Base-by-base conservation (phyloP, 208 protist species). In the Tritrichomonas foetus region DNA sequence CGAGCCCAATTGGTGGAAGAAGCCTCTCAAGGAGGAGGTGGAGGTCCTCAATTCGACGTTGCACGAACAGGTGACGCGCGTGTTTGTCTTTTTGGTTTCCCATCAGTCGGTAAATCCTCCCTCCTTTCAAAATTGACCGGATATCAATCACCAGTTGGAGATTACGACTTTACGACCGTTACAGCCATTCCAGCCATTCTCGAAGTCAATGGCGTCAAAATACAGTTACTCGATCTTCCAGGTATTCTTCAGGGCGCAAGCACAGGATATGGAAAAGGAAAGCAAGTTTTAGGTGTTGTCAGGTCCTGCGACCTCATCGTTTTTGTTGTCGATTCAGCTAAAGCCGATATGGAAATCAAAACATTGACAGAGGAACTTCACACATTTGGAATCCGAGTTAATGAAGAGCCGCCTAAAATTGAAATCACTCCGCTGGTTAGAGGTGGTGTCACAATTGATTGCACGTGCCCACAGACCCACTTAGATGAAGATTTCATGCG, bases 221-320 rank as follows among this genome's bases (percentile, higher is more conserved):
- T 99, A 93, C 98, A 99, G 95, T 97, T 99, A 94, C 95, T 99
- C n/a, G 98, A 99, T 96, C 94, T 99, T 22, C 99, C 99, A 27
- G 99, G 99, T 95, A 99, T 99, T 94, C 99, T 99, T 95, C 98
- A 99, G 95, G 98, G 98, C 72, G 98, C 98, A 1, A 96, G 97
- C 2, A 97, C 98, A 69, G 98, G 98, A 13, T 98, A 98, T 89
- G 98, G 98, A 39, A 66, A 78, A 47, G 93, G 93, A 36, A 75
- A 57, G 22, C 94, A 95, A 94, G 95, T 96, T 36, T 98, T 99
- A 93, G 97, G 97, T 13, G 98, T 98, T 8, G 98, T 98, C 0
- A 95, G 98, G 39, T 99, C 98, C 25, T 96, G 97, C 9, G 98
- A 99, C 95, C 97, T 99, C 94, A 98, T 99, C 93, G 96, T 99